These are phyloP conservation scores for Colletotrichum tropicicola DNA, from an alignment of 2,329 filamentous ascomycete species.

Conservation along the genomic window DNA sequence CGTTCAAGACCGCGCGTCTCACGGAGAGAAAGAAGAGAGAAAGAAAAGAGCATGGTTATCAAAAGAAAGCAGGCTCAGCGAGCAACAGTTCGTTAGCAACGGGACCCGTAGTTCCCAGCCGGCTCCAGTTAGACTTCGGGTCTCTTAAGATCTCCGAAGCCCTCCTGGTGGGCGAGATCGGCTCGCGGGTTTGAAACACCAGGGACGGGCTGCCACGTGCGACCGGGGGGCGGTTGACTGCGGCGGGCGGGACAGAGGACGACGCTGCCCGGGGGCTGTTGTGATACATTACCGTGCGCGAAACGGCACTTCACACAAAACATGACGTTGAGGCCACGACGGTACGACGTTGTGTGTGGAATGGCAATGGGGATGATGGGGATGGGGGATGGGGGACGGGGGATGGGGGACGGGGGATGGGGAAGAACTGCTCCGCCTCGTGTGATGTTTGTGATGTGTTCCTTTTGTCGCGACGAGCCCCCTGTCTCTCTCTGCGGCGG, in stretches of 20 bases:
- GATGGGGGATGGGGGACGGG: too few species aligned
- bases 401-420: too few species aligned
- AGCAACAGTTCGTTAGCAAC: not conserved
- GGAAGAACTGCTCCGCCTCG: too few species aligned
- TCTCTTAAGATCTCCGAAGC: not conserved
- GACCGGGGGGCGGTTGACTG: too few species aligned
- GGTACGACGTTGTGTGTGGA: not conserved
- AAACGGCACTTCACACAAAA: constrained; percentile 9
- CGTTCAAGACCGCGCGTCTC: not conserved
- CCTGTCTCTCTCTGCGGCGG: too few species aligned
- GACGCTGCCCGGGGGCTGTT: not conserved
- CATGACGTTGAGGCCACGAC: not conserved
- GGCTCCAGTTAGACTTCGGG: not conserved
- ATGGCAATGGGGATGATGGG: too few species aligned
- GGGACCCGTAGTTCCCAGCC: too few species aligned
- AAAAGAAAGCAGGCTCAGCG: not conserved
- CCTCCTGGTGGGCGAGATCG: not conserved
- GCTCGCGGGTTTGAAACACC: not conserved
- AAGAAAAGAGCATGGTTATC: not conserved
- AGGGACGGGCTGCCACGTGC: constrained; percentile 7
- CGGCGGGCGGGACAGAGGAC: not conserved
- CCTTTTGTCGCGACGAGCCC: too few species aligned
- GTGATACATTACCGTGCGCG: constrained; percentile 18
- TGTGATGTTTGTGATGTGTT: too few species aligned
- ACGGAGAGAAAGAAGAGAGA: not conserved